phyloP scores from a whole-genome alignment of 441 rosid genomes.

The Macaranga tanarius region DNA sequence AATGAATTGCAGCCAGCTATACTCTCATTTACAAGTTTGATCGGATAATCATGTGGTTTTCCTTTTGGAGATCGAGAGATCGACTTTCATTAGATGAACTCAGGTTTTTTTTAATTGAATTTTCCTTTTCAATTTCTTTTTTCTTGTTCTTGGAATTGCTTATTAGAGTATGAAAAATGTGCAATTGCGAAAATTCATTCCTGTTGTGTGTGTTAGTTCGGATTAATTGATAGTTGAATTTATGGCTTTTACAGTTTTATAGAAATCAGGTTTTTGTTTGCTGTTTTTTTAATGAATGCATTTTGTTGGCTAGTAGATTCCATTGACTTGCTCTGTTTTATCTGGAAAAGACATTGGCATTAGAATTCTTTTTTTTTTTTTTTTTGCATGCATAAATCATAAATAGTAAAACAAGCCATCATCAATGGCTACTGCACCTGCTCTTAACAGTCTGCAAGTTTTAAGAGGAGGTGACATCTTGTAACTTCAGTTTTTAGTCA shows the following conservation, averaged over 20 bases:
- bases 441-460: neutral
- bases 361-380: no score
- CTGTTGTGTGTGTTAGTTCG: no score
- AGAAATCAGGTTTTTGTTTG: slow-evolving; percentile 25
- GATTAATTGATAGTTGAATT: neutral
- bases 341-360: no score
- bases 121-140: neutral
- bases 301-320: no score
- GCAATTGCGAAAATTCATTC: neutral
- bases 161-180: neutral
- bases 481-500: no score
- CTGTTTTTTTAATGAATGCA: neutral
- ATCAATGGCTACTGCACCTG: neutral
- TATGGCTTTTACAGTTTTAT: neutral
- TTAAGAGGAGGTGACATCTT: neutral
- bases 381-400: no score
- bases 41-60: slow-evolving; percentile 79
- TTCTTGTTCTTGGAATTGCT: neutral
- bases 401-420: neutral
- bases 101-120: slow-evolving; percentile 49
- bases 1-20: neutral
- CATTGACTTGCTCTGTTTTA: no score
- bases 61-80: slow-evolving; percentile 94
- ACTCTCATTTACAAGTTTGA: slow-evolving; percentile 38
- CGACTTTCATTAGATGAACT: slow-evolving; percentile 94